Base-by-base conservation (phyloP, 805 yeast genomes). In the baker's yeast (Saccharomyces cerevisiae) region DNA sequence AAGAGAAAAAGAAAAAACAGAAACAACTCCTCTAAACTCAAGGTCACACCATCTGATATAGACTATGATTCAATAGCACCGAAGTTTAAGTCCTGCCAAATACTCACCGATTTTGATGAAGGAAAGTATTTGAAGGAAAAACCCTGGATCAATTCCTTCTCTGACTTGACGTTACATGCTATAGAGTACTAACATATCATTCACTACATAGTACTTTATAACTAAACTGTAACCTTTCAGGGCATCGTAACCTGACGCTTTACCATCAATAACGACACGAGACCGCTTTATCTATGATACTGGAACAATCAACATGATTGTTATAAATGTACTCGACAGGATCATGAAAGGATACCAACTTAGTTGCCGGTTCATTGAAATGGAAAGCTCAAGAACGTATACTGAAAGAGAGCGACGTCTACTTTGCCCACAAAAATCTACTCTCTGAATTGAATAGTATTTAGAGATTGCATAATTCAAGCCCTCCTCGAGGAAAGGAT, bases 141-240 rank as follows among this genome's bases (percentile, higher is more conserved):
- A 48, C 70, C 67, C 1, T 80, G 83, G 83, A 67, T 73, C 1
- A 79, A 78, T 54, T 70, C 84, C 21, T 81, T 81, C 59, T 74
- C 82, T 1, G 84, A 81, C 59, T 61, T 81, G 17, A 73, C 83
- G 4, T 69, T 75, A 13, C 84, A 80, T 54, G 49, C 53, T 10
- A 60, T 71, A 13, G 57, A 52, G 21, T 62, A 51, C 49, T 17
- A 30, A 9, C 9, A 17, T 17, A 36, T n/a, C 17, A 17, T 17
- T 36, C 17, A 36, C 43, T 36, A 36, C 22, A 17, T 36, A 36
- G 9, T 21, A 36, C 5, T 36, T 10, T 36, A 17, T n/a, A n/a
- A 2, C 41, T 14, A 22, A 17, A 36, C 9, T 17, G 11, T 29
- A 29, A 29, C 31, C 36, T 13, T 13, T 17, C 13, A 31, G 4